Evolutionary conservation across 1,284 basidiomycete genomes (phyloP).

Genomic region (Pyrrhoderma lamaoense): DNA sequence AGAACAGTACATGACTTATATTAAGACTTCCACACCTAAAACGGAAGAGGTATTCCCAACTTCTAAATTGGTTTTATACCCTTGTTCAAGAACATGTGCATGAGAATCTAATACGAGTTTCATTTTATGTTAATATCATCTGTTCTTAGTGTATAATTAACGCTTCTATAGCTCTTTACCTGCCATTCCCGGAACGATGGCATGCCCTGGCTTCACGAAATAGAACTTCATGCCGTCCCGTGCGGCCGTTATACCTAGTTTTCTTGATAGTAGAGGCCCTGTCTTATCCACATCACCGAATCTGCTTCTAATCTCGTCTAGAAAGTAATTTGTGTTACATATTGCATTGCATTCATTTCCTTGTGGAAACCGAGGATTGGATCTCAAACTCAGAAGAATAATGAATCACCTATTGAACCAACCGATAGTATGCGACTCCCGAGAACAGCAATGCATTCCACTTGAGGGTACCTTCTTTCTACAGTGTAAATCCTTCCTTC

Average conservation of each 20-base stretch:
- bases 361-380: too few relatives aligned
- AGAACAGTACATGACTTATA: too few relatives aligned
- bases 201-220: slow-evolving; percentile 37
- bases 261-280: too few relatives aligned
- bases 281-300: slow-evolving; percentile 29
- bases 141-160: neutral
- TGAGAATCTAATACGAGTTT: slow-evolving; percentile 65
- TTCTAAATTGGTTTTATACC: slow-evolving; percentile 58
- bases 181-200: slow-evolving; percentile 64
- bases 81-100: slow-evolving; percentile 67
- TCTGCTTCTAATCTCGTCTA: slow-evolving; percentile 25
- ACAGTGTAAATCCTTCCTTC: slow-evolving; percentile 47
- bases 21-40: slow-evolving; percentile 35
- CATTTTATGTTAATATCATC: neutral
- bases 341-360: too few relatives aligned
- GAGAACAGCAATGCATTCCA: slow-evolving; percentile 64
- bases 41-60: slow-evolving; percentile 55
- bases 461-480: slow-evolving; percentile 36
- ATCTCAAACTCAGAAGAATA: slow-evolving; percentile 9
- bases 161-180: slow-evolving; percentile 37
- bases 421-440: slow-evolving; percentile 47
- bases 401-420: slow-evolving; percentile 46
- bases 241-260: slow-evolving; percentile 20
- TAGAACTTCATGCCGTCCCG: slow-evolving; percentile 34
- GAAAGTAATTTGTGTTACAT: neutral